A percentile compares a stretch with the other conserved stretches of the same genome.
These are phyloP conservation scores for Dictyophora rubrovolvata DNA, from an alignment of 768 basidiomycete genomes.

Conservation along the genomic window DNA sequence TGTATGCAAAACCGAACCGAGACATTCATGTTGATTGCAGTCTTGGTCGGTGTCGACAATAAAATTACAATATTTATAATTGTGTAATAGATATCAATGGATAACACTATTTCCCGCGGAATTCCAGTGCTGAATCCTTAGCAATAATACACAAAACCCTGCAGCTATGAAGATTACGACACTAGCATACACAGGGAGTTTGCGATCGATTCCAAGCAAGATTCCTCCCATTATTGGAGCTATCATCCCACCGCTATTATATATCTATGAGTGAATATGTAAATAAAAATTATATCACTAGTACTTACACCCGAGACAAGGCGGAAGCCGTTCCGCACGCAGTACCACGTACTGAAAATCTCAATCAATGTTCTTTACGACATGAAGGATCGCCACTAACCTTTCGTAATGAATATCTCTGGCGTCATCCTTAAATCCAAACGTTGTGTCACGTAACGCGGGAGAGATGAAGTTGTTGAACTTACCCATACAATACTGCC, in stretches of 20 bases:
- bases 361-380: background rate
- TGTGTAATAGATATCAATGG: background rate
- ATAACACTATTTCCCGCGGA: background rate
- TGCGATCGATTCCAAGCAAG: conserved; percentile 54
- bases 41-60: too few species aligned
- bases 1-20: background rate
- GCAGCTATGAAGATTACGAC: conserved; percentile 55
- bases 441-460: background rate
- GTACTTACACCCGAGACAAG: conserved; percentile 71
- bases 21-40: background rate
- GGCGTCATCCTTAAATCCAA: conserved; percentile 9
- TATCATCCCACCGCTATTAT: conserved; percentile 72
- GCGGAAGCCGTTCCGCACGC: conserved; percentile 85
- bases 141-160: conserved; percentile 44
- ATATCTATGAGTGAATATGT: conserved; percentile 6
- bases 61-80: too few species aligned
- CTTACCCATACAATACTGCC: conserved; percentile 70
- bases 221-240: conserved; percentile 72
- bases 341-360: conserved; percentile 60
- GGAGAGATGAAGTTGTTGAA: background rate
- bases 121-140: background rate
- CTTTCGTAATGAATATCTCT: conserved; percentile 43
- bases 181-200: conserved; percentile 71
- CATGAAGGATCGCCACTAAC: conserved; percentile 24
- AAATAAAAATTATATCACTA: background rate